Evolutionary conservation across 306 rosid genomes (phyloP).

Genomic region (Cicer chorassanicum): DNA sequence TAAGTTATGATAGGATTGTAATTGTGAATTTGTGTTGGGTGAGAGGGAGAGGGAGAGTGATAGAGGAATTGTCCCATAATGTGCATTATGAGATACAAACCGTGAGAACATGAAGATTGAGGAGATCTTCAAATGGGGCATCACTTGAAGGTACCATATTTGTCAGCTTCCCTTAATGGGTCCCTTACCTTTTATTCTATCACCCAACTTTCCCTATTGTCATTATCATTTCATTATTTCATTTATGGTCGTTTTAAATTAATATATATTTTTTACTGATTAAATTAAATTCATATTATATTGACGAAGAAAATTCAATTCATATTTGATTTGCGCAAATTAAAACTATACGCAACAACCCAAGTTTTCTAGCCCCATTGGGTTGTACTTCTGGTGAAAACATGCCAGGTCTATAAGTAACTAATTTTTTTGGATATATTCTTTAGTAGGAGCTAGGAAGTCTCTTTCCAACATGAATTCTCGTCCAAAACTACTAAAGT

Average conservation of each 20-base stretch:
- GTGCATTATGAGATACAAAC: conserved; percentile 45
- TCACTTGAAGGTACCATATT: conserved; percentile 69
- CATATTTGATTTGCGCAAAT: too few relatives aligned
- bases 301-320: not conserved
- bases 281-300: too few relatives aligned
- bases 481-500: not conserved
- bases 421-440: too few relatives aligned
- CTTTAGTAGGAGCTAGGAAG: not conserved
- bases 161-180: conserved; percentile 68
- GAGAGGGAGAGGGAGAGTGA: conserved; percentile 16
- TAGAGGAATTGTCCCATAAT: conserved; percentile 36
- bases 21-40: conserved; percentile 19
- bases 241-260: not conserved
- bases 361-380: too few relatives aligned
- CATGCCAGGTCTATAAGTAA: too few relatives aligned
- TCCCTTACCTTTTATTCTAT: conserved; percentile 64
- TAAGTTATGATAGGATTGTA: conserved; percentile 14
- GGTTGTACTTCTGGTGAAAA: too few relatives aligned
- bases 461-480: not conserved
- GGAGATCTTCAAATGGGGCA: conserved; percentile 70
- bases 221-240: conserved; percentile 15
- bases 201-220: conserved; percentile 50
- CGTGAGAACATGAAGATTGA: conserved; percentile 68
- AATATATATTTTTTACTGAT: too few relatives aligned
- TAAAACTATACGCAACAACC: too few relatives aligned